A percentile compares a stretch with the other conserved stretches of the same genome.
These are phyloP conservation scores for Alternaria alternata DNA, from an alignment of 2,329 filamentous ascomycete genomes.

Conservation along the genomic window DNA sequence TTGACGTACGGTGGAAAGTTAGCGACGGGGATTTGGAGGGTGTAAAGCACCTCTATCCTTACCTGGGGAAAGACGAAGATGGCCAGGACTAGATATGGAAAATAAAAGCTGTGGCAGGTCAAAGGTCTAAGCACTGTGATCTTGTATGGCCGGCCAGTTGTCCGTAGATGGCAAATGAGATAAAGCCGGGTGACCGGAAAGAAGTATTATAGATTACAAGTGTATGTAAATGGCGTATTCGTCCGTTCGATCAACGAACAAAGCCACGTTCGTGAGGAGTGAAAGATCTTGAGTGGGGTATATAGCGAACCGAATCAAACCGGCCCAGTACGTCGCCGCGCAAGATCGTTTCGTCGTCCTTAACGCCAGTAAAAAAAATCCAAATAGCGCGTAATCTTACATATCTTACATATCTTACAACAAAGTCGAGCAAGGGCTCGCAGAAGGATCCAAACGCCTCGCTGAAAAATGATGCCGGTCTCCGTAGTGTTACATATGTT, in stretches of 20 bases:
- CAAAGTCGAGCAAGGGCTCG: slow-evolving; percentile 3
- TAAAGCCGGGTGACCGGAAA: neutral
- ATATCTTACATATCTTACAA: slow-evolving; percentile 10
- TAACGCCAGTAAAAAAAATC: neutral
- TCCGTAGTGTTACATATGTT: slow-evolving; percentile 11
- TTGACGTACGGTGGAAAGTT: slow-evolving; percentile 3
- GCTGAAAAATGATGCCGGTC: neutral
- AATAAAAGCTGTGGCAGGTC: neutral
- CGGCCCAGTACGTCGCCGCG: slow-evolving; percentile 3
- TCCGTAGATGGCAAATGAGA: neutral
- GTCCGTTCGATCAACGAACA: slow-evolving; percentile 7
- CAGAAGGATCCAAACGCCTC: neutral
- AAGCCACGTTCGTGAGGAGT: neutral
- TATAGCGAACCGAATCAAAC: slow-evolving; percentile 10
- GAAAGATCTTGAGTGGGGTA: slow-evolving; percentile 17
- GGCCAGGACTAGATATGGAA: neutral
- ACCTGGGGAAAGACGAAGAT: neutral
- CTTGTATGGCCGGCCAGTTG: neutral
- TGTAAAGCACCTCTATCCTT: neutral
- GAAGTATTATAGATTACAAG: slow-evolving; percentile 14
- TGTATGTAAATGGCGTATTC: neutral
- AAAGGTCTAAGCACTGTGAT: neutral
- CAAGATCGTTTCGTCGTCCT: slow-evolving; percentile 6
- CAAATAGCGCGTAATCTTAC: slow-evolving; percentile 1
- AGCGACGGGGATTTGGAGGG: slow-evolving; percentile 3